phyloP scores from a whole-genome alignment of 306 rosid genomes.

The Betula pendula region DNA sequence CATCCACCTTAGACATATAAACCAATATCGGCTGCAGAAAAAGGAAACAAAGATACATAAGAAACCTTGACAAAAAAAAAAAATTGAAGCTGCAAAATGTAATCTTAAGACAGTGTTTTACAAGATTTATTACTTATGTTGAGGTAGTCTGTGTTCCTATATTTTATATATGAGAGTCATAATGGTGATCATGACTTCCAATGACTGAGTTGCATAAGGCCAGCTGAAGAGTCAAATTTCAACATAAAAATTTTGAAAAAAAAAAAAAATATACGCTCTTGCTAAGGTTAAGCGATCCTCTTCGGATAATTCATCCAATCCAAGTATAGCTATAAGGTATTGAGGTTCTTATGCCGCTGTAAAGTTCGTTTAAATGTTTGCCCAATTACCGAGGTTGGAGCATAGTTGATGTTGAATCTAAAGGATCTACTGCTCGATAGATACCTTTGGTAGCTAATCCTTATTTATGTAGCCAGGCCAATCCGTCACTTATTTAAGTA shows the following conservation, averaged over 20 bases:
- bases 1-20: constrained; percentile 11
- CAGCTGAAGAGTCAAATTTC: neutral
- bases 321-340: too few species aligned
- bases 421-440: too few species aligned
- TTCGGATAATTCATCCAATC: too few species aligned
- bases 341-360: too few species aligned
- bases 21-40: constrained; percentile 17
- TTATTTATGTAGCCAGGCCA: neutral
- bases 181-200: neutral
- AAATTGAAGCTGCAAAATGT: neutral
- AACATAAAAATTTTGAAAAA: neutral
- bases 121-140: neutral
- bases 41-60: neutral
- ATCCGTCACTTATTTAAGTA: neutral
- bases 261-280: too few species aligned
- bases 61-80: neutral
- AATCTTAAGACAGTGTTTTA: neutral
- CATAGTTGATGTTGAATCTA: too few species aligned
- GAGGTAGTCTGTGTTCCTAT: neutral
- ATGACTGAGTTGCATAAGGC: neutral
- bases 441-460: too few species aligned
- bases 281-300: too few species aligned
- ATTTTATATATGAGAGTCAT: neutral
- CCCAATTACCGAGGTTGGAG: too few species aligned
- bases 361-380: too few species aligned